Base-by-base conservation (phyloP, 352 stramenopile genomes). In the Globisporangium lucens region DNA sequence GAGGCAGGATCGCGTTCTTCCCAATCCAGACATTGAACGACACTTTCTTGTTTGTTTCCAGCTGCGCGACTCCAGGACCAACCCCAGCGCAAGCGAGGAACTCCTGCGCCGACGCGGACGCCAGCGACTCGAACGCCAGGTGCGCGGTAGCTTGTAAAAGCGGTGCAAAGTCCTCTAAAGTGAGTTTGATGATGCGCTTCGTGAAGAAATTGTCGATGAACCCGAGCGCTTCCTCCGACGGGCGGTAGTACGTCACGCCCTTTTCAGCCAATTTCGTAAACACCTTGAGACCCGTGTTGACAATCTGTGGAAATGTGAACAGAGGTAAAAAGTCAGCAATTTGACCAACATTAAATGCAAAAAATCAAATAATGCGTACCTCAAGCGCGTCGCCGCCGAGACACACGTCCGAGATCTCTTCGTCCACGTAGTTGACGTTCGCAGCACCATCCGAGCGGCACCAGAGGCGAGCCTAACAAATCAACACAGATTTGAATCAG, bases 251-350 rank as follows among this genome's bases (percentile, higher is more conserved):
- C 12, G 82, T 82, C 57, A 93, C 78, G 3, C 81, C 79, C 22
- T 75, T 68, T 33, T 91, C 80, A 2, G 75, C 87, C 36, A 87
- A 72, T 58, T 96, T 97, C 15, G 87, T 85, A 63, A 97, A 97
- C 4, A 96, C 83, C 66, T 94, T 94, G 61, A 97, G 85, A 5
- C 93, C 93, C 53, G 90, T 97, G 71, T 97, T 96, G n/a, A 98
- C 86, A 66, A 98, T 91, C 83, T 97, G 65, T 68, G 64, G 47
- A 59, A 5, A 53, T n/a, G 67, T n/a, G n/a, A 9, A 13, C 17
- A 58, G 46, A 17, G 7, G 20, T n/a, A 2, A 59, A 59, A 65
- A n/a, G 3, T 22, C 15, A 33, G 43, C 9, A 53, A 35, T 46
- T 64, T 65, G 12, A 27, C 36, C 43, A 46, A 69, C 51, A 22